Conservation (phyloP, 805 yeast species). For the Ogataea nakhonphanomensis region DNA sequence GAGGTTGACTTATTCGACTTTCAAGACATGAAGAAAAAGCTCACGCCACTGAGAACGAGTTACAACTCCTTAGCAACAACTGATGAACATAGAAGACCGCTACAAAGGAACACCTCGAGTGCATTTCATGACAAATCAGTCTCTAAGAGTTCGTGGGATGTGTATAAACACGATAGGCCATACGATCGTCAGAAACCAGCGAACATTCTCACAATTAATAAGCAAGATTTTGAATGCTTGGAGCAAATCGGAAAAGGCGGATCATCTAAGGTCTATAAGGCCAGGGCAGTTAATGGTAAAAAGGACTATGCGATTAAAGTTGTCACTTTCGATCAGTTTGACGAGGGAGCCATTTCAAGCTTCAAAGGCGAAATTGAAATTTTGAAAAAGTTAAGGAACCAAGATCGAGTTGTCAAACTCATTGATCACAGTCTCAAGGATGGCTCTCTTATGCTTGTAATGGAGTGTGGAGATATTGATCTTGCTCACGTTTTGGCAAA, state of each 20-base stretch:
- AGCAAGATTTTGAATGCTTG: conserved; percentile 62
- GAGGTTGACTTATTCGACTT: conserved; percentile 2
- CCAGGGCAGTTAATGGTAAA: conserved; percentile 46
- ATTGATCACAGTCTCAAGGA: conserved; percentile 68
- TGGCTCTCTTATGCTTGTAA: conserved; percentile 65
- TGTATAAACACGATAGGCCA: neutral
- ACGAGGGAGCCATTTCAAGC: conserved; percentile 66
- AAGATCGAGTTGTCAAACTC: conserved; percentile 73
- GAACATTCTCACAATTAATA: conserved; percentile 43
- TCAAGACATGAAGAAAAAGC: conserved; percentile 4
- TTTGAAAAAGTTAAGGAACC: conserved; percentile 52
- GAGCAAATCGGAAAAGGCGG: conserved; percentile 91
- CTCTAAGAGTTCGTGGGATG: neutral
- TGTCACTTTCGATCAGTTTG: conserved; percentile 78
- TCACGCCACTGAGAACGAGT: conserved; percentile 2
- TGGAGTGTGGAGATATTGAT: conserved; percentile 96
- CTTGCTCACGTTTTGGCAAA: conserved; percentile 73
- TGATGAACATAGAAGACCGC: neutral
- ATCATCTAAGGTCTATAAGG: conserved; percentile 85
- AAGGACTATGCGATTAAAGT: conserved; percentile 75
- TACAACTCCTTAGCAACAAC: too few relatives aligned
- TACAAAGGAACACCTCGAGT: too few relatives aligned
- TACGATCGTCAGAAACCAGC: conserved; percentile 8
- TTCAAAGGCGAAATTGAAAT: conserved; percentile 90
- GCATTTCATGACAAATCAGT: neutral